phyloP scores from a whole-genome alignment of 2,329 filamentous ascomycete genomes.

The Aspergillus neoniger region DNA sequence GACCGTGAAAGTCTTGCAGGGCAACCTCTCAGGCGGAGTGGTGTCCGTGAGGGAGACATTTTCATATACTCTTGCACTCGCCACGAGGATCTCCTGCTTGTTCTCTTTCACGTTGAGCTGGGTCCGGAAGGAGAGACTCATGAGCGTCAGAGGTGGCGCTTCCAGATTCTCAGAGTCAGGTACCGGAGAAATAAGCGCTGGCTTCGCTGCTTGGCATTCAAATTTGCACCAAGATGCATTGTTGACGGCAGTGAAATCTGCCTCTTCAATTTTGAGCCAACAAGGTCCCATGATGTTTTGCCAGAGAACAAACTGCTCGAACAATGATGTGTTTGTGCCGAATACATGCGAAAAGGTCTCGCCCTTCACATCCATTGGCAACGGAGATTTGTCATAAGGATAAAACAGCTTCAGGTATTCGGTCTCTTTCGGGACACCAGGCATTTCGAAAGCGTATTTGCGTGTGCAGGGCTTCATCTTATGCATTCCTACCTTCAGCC shows the following conservation, averaged over 20 bases:
- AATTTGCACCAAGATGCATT: conserved; percentile 98
- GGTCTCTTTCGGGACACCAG: conserved; percentile 80
- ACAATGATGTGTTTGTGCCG: conserved; percentile 87
- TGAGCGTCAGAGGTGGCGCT: conserved; percentile 84
- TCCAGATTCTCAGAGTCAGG: conserved; percentile 80
- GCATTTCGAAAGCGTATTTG: conserved; percentile 94
- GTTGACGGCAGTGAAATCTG: conserved; percentile 79
- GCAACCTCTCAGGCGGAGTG: conserved; percentile 82
- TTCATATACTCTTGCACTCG: conserved; percentile 90
- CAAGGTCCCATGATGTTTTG: conserved; percentile 99
- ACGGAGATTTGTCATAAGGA: conserved; percentile 77
- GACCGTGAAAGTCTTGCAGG: conserved; percentile 86
- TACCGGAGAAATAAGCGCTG: conserved; percentile 71
- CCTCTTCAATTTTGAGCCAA: conserved; percentile 88
- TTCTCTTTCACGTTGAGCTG: conserved; percentile 88
- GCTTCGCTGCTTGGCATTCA: conserved; percentile 78
- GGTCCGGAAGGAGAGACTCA: conserved; percentile 89
- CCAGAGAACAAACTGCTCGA: conserved; percentile 98
- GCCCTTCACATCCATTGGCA: conserved; percentile 72
- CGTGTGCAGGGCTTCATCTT: conserved; percentile 88
- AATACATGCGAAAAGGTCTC: conserved; percentile 95
- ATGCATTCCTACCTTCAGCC: conserved; percentile 80
- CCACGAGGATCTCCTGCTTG: conserved; percentile 91
- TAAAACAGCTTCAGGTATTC: conserved; percentile 97
- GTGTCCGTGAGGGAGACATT: conserved; percentile 85